Percentiles rank a stretch among this genome's conserved stretches.
Evolutionary conservation across 768 basidiomycete genomes (phyloP).

Genomic region (Collybia nuda): DNA sequence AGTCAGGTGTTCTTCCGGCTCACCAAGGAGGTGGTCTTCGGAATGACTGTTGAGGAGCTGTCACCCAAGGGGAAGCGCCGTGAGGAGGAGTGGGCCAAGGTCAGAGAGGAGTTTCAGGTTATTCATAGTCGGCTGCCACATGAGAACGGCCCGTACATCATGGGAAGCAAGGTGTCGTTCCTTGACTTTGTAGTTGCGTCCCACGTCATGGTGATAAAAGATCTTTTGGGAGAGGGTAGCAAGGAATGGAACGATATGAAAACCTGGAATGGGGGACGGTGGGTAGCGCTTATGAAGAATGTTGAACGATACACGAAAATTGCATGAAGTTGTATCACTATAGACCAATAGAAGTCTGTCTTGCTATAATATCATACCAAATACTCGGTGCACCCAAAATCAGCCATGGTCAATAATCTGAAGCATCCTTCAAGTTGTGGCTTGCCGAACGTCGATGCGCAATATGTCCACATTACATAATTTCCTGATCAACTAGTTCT

Average conservation of each 20-base stretch:
- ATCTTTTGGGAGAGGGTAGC: conserved; percentile 21
- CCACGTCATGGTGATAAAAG: conserved; percentile 21
- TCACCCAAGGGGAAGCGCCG: conserved; percentile 23
- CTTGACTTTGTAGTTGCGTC: conserved; percentile 28
- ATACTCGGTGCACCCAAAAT: too few relatives aligned
- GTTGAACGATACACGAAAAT: conserved; percentile 19
- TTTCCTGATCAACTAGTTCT: too few relatives aligned
- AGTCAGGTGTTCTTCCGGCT: conserved; percentile 34
- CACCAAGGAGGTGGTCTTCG: conserved; percentile 26
- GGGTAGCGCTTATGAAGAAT: conserved; percentile 19
- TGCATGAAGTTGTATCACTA: not conserved
- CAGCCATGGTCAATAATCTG: too few relatives aligned
- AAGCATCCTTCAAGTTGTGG: too few relatives aligned
- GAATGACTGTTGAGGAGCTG: conserved; percentile 29
- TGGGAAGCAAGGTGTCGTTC: conserved; percentile 24
- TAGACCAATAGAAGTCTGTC: not conserved
- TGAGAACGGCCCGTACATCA: conserved; percentile 19
- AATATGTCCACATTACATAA: too few relatives aligned
- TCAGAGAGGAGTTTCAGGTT: conserved; percentile 20
- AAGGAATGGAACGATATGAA: conserved; percentile 27
- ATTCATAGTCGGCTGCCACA: conserved; percentile 16
- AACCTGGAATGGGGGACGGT: conserved; percentile 26
- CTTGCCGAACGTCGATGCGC: too few relatives aligned
- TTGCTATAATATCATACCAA: too few relatives aligned
- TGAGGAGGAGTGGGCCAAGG: conserved; percentile 25